Evolutionary conservation across 2,329 filamentous ascomycete species (phyloP).

Genomic region (Pseudogymnoascus sp.): DNA sequence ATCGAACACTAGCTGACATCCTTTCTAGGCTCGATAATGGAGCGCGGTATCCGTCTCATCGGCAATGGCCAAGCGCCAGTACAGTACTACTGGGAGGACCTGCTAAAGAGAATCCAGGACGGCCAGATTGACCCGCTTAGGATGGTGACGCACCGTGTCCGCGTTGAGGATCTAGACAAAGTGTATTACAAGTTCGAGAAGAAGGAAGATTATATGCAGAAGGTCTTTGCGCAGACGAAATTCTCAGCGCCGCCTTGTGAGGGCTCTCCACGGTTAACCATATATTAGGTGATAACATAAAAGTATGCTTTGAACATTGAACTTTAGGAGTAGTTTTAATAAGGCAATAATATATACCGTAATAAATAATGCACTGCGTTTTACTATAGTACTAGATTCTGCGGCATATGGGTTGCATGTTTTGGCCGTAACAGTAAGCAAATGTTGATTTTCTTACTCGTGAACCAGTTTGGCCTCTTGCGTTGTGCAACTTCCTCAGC

Average conservation of each 20-base stretch:
- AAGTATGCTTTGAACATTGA: not conserved
- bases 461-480: not conserved
- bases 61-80: conserved; percentile 63
- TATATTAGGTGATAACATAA: conserved; percentile 20
- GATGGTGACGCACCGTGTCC: conserved; percentile 74
- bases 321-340: not conserved
- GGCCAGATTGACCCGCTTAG: conserved; percentile 66
- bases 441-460: not conserved
- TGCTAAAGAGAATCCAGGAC: conserved; percentile 60
- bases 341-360: not conserved
- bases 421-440: no score
- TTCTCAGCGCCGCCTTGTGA: conserved; percentile 42
- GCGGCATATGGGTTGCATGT: no score
- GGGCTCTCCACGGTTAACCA: conserved; percentile 37
- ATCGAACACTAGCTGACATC: conserved; percentile 67
- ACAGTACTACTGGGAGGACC: conserved; percentile 72
- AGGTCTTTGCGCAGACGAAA: conserved; percentile 61
- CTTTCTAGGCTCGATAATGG: conserved; percentile 59
- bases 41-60: conserved; percentile 74
- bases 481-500: not conserved
- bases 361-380: no score
- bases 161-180: conserved; percentile 63
- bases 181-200: conserved; percentile 57
- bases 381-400: no score
- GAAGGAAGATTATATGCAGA: conserved; percentile 66